Conservation (phyloP, 2,329 filamentous ascomycete genomes). For the Claviceps maximensis region DNA sequence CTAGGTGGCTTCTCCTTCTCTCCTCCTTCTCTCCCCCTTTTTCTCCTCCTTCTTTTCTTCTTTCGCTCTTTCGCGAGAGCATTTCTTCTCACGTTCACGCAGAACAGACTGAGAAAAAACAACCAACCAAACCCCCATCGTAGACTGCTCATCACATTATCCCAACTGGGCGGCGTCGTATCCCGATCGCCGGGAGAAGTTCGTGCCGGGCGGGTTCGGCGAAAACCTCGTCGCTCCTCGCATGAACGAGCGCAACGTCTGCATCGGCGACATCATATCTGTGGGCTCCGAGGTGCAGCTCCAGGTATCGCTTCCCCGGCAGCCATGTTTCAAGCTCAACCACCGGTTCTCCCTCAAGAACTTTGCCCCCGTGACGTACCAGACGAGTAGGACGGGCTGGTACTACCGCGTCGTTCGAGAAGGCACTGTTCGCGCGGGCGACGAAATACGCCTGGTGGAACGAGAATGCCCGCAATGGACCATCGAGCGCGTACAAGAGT, state of each 20-base stretch:
- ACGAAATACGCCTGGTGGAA: slow-evolving; percentile 42
- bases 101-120: not conserved
- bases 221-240: slow-evolving; percentile 47
- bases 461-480: slow-evolving; percentile 47
- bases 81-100: not conserved
- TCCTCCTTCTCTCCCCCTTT: too few relatives aligned
- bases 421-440: slow-evolving; percentile 41
- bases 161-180: slow-evolving; percentile 37
- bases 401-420: slow-evolving; percentile 48
- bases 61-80: not conserved
- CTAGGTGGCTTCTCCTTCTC: too few relatives aligned
- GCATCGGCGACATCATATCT: slow-evolving; percentile 47
- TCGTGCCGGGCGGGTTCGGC: slow-evolving; percentile 46
- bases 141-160: slow-evolving; percentile 48
- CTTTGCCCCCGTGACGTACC: slow-evolving; percentile 45
- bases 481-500: slow-evolving; percentile 49
- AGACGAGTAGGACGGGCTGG: slow-evolving; percentile 48
- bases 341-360: slow-evolving; percentile 51
- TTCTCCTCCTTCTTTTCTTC: too few relatives aligned
- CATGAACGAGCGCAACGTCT: slow-evolving; percentile 52
- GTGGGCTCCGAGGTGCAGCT: slow-evolving; percentile 38
- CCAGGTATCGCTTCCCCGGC: slow-evolving; percentile 47
- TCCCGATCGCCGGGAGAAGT: slow-evolving; percentile 35
- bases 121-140: too few relatives aligned
- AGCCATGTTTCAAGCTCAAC: slow-evolving; percentile 54